Evolutionary conservation across 371 early-diverging fungal genomes (phyloP).

Genomic region (Rhizopus arrhizus): DNA sequence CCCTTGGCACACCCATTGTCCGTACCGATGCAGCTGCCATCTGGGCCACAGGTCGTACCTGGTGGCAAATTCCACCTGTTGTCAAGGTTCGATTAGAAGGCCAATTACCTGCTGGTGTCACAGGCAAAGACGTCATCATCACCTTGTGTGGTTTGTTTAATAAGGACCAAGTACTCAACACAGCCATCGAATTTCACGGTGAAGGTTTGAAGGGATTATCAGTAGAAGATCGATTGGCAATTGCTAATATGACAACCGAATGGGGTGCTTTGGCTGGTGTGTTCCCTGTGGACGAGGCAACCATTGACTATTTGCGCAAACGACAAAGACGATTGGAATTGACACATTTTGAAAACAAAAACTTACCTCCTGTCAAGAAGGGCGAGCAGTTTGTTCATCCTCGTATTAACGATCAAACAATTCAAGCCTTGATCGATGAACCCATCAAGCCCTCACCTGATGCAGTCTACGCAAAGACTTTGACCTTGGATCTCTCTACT

Average conservation of each 20-base stretch:
- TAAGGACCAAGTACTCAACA: slow-evolving; percentile 91
- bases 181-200: slow-evolving; percentile 91
- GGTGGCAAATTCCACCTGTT: slow-evolving; percentile 97
- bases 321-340: slow-evolving; percentile 64
- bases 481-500: slow-evolving; percentile 86
- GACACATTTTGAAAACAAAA: slow-evolving; percentile 57
- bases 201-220: slow-evolving; percentile 67
- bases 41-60: slow-evolving; percentile 95
- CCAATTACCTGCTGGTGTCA: slow-evolving; percentile 73
- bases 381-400: slow-evolving; percentile 64
- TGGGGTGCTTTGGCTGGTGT: slow-evolving; percentile 98
- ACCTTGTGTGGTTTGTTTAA: slow-evolving; percentile 86
- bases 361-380: slow-evolving; percentile 36
- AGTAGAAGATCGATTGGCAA: slow-evolving; percentile 90
- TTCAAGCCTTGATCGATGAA: slow-evolving; percentile 57
- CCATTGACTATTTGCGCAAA: slow-evolving; percentile 71
- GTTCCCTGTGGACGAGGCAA: slow-evolving; percentile 86
- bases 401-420: slow-evolving; percentile 69
- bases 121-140: slow-evolving; percentile 96
- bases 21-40: slow-evolving; percentile 96
- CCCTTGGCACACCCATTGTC: slow-evolving; percentile 94
- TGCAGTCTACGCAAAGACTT: slow-evolving; percentile 81
- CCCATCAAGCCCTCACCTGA: slow-evolving; percentile 63
- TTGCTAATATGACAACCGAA: slow-evolving; percentile 98
- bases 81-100: slow-evolving; percentile 83